Conservation (phyloP, 306 rosid species). For the Castanea crenata region DNA sequence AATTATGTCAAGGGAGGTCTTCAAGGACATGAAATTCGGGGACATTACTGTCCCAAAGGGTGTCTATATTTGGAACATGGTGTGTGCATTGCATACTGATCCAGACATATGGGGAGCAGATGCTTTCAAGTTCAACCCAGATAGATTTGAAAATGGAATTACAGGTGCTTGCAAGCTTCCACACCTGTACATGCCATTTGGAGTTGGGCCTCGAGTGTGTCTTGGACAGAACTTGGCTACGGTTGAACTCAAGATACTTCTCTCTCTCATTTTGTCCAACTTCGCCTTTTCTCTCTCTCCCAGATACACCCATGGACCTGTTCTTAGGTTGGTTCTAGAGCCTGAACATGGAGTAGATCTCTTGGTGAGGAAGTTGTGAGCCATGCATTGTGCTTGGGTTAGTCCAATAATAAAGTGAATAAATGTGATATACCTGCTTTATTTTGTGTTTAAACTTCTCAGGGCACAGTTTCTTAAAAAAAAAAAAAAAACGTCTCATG, state of each 20-base stretch:
- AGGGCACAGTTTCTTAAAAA: too few species aligned
- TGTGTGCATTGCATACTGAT: conserved; percentile 18
- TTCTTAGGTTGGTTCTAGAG: conserved; percentile 23
- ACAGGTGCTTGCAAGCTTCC: conserved; percentile 31
- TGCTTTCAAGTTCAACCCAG: conserved; percentile 27
- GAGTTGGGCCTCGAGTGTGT: conserved; percentile 36
- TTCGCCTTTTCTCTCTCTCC: conserved; percentile 42
- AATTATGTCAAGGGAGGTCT: conserved; percentile 18
- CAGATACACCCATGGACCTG: conserved; percentile 30
- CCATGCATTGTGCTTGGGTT: neutral
- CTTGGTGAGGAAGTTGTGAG: conserved; percentile 31
- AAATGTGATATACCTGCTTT: neutral
- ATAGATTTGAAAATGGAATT: conserved; percentile 34
- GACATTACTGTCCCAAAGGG: conserved; percentile 23
- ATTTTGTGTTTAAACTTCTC: neutral
- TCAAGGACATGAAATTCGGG: conserved; percentile 26
- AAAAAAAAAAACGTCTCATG: neutral
- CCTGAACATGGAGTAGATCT: conserved; percentile 42
- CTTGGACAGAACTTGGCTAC: conserved; percentile 37
- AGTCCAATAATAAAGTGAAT: neutral
- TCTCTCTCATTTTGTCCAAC: conserved; percentile 38
- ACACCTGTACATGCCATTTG: conserved; percentile 38
- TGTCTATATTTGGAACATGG: conserved; percentile 11
- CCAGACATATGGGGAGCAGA: conserved; percentile 29
- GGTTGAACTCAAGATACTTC: conserved; percentile 31